phyloP scores from a whole-genome alignment of 2,329 filamentous ascomycete genomes.

The Colletotrichum sp. region DNA sequence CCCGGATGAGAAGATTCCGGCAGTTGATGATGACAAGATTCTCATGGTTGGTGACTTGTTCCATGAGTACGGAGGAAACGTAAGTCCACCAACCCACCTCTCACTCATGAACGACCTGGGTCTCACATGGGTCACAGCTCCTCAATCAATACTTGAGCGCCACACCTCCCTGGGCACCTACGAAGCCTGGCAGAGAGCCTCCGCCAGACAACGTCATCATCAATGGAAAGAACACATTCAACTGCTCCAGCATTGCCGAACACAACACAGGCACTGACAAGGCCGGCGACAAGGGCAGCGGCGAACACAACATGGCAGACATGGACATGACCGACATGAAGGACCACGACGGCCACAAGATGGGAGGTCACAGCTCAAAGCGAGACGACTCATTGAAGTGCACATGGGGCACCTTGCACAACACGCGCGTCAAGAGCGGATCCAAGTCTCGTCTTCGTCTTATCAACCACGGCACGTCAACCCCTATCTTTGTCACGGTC shows the following conservation, averaged over 20 bases:
- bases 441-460: constrained; percentile 38
- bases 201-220: constrained; percentile 44
- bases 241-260: constrained; percentile 29
- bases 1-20: constrained; percentile 32
- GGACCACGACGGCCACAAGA: not conserved
- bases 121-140: constrained; percentile 33
- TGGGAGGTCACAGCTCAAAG: not conserved
- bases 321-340: constrained; percentile 1
- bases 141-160: constrained; percentile 34
- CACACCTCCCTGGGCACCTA: constrained; percentile 33
- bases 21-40: constrained; percentile 38
- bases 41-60: constrained; percentile 44
- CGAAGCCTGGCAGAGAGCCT: constrained; percentile 42
- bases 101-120: not conserved
- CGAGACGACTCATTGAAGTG: constrained; percentile 23
- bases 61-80: constrained; percentile 38
- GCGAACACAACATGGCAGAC: constrained; percentile 1
- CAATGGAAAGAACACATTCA: constrained; percentile 41
- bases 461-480: constrained; percentile 44
- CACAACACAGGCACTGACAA: constrained; percentile 24
- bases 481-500: constrained; percentile 42
- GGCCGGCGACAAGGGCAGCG: not conserved
- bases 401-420: constrained; percentile 34
- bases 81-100: constrained; percentile 20
- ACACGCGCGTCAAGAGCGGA: constrained; percentile 31